These are phyloP conservation scores for Pseudozyma sp. DNA, from an alignment of 1,284 basidiomycete genomes.

Conservation along the genomic window DNA sequence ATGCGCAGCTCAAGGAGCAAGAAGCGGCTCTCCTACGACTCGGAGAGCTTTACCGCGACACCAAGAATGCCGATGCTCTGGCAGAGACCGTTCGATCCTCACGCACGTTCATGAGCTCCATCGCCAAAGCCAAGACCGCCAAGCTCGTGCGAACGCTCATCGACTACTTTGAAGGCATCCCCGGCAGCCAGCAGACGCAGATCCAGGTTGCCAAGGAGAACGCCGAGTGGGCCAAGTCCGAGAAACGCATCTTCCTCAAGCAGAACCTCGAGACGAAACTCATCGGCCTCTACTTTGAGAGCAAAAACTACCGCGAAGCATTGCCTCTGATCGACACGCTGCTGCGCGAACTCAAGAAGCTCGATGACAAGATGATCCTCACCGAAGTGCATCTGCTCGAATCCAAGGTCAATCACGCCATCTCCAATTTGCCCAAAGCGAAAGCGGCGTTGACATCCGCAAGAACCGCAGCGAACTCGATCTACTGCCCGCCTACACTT, in stretches of 20 bases:
- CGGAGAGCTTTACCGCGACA: slow-evolving; percentile 87
- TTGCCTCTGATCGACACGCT: slow-evolving; percentile 84
- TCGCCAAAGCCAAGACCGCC: slow-evolving; percentile 97
- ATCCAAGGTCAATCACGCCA: slow-evolving; percentile 87
- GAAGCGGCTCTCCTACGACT: slow-evolving; percentile 87
- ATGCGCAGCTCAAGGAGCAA: slow-evolving; percentile 80
- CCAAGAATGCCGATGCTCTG: slow-evolving; percentile 83
- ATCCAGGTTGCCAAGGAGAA: slow-evolving; percentile 88
- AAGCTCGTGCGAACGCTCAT: slow-evolving; percentile 89
- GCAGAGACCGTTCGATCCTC: slow-evolving; percentile 88
- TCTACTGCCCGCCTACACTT: slow-evolving; percentile 94
- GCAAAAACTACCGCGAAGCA: slow-evolving; percentile 81
- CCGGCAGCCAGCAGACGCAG: slow-evolving; percentile 81
- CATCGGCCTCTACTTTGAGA: slow-evolving; percentile 83
- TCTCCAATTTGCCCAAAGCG: slow-evolving; percentile 91
- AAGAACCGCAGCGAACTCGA: slow-evolving; percentile 92
- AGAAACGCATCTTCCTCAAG: slow-evolving; percentile 94
- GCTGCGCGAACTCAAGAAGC: slow-evolving; percentile 86
- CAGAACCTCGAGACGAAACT: slow-evolving; percentile 93
- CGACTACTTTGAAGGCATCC: slow-evolving; percentile 84
- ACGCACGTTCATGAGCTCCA: slow-evolving; percentile 89
- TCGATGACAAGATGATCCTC: slow-evolving; percentile 98
- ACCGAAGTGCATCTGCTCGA: slow-evolving; percentile 96
- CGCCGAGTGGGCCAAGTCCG: slow-evolving; percentile 89
- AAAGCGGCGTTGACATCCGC: slow-evolving; percentile 93